These are phyloP conservation scores for Dichotomopilus funicola DNA, from an alignment of 2,329 filamentous ascomycete genomes.

Conservation along the genomic window DNA sequence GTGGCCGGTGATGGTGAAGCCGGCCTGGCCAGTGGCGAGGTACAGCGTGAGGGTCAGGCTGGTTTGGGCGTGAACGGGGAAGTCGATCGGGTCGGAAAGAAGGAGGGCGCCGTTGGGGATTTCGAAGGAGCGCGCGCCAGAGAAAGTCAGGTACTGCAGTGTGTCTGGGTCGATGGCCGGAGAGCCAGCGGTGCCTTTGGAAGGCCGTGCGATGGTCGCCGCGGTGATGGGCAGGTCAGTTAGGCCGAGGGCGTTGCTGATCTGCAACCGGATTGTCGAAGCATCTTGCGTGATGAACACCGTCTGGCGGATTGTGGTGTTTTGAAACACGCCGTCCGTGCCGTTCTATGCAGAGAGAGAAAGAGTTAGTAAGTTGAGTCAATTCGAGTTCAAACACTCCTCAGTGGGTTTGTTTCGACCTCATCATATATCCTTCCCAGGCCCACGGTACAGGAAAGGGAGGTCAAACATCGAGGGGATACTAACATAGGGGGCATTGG, in stretches of 20 bases:
- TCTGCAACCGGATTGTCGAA: constrained; percentile 48
- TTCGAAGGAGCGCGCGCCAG: constrained; percentile 41
- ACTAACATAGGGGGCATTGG: constrained; percentile 48
- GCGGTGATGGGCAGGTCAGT: constrained; percentile 51
- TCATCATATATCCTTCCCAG: not conserved
- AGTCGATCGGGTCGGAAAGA: constrained; percentile 52
- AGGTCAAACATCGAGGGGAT: not conserved
- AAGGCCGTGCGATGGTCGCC: constrained; percentile 48
- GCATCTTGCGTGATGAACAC: constrained; percentile 48
- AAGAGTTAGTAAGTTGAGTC: not conserved
- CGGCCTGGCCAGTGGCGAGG: constrained; percentile 47
- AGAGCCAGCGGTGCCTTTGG: constrained; percentile 44
- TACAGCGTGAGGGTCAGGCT: constrained; percentile 53
- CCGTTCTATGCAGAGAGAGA: constrained; percentile 39
- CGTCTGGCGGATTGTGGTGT: constrained; percentile 57
- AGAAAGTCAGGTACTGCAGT: constrained; percentile 48
- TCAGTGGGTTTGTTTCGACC: no score
- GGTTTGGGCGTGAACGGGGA: constrained; percentile 41
- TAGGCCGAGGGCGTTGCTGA: constrained; percentile 56
- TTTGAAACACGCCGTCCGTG: constrained; percentile 45
- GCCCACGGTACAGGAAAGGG: not conserved
- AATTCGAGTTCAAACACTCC: no score
- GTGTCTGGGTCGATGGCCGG: constrained; percentile 42
- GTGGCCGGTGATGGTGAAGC: constrained; percentile 51
- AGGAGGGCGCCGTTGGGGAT: constrained; percentile 49